Evolutionary conservation across 108 stramenopile species (phyloP).

Genomic region (Mediolabrus comicus): DNA sequence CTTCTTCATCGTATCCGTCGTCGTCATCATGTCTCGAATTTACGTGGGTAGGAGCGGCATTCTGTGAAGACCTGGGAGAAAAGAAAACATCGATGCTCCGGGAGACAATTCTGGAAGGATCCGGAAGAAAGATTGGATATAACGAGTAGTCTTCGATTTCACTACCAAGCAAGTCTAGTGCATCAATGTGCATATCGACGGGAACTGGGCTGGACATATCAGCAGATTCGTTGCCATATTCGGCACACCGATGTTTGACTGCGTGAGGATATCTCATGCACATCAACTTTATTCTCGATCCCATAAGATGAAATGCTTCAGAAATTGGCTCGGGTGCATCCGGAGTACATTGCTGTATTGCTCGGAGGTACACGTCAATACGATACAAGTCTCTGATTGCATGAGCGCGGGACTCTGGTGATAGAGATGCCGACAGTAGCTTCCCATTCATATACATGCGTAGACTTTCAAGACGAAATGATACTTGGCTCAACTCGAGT

Average conservation of each 20-base stretch:
- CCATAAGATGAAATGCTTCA: constrained; percentile 10
- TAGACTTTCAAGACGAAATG: constrained; percentile 19
- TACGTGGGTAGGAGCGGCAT: background rate
- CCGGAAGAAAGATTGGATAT: constrained; percentile 29
- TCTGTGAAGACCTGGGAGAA: background rate
- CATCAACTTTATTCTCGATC: constrained; percentile 12
- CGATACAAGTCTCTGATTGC: constrained; percentile 25
- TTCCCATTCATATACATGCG: constrained; percentile 11
- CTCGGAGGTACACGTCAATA: constrained; percentile 28
- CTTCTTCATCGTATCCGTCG: background rate
- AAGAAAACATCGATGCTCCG: constrained; percentile 34
- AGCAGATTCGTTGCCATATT: constrained; percentile 9
- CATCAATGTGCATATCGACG: constrained; percentile 34
- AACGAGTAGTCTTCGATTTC: constrained; percentile 11
- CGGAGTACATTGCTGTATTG: constrained; percentile 35
- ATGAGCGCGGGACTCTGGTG: constrained; percentile 20
- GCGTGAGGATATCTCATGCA: constrained; percentile 31
- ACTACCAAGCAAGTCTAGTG: constrained; percentile 24
- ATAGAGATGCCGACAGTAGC: constrained; percentile 11
- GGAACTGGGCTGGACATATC: constrained; percentile 23
- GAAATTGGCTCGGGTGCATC: constrained; percentile 12
- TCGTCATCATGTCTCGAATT: background rate
- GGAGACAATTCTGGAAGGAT: constrained; percentile 8
- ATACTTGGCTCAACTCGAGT: constrained; percentile 23
- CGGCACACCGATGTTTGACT: constrained; percentile 11